Evolutionary conservation across 768 basidiomycete genomes (phyloP).

Genomic region (Rhodocollybia butyracea): DNA sequence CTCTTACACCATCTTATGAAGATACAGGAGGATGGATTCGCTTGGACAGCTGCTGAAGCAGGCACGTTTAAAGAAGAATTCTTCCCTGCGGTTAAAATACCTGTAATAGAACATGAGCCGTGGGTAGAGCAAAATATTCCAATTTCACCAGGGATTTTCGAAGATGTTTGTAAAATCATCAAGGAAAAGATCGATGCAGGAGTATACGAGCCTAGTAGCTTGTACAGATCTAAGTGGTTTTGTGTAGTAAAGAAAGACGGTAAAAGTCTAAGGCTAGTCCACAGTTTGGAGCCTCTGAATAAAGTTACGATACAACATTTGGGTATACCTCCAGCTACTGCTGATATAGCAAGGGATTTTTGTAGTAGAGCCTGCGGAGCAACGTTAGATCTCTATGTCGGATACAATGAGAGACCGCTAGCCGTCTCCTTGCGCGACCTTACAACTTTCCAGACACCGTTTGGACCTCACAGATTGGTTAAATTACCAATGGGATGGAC

Average conservation of each 20-base stretch:
- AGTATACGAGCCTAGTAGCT: constrained; percentile 30
- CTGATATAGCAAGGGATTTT: constrained; percentile 30
- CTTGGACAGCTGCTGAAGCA: constrained; percentile 33
- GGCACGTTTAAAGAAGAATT: too few relatives aligned
- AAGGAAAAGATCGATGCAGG: constrained; percentile 23
- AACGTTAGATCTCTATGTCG: constrained; percentile 31
- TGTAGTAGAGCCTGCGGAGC: constrained; percentile 26
- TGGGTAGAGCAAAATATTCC: constrained; percentile 27
- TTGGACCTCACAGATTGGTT: too few relatives aligned
- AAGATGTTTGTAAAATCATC: constrained; percentile 19
- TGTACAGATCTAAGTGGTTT: constrained; percentile 32
- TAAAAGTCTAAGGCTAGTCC: too few relatives aligned
- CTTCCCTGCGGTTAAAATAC: constrained; percentile 26
- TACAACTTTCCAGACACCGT: too few relatives aligned
- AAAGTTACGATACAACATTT: too few relatives aligned
- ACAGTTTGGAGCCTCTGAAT: too few relatives aligned
- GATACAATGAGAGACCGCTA: too few relatives aligned
- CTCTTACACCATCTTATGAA: constrained; percentile 30
- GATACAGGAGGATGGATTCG: constrained; percentile 29
- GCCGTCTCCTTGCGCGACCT: too few relatives aligned
- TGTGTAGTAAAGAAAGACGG: constrained; percentile 32
- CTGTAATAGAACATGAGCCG: constrained; percentile 29
- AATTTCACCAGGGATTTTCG: constrained; percentile 23
- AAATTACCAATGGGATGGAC: too few relatives aligned
- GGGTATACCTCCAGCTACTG: constrained; percentile 27